Evolutionary conservation across 2,329 filamentous ascomycete genomes (phyloP).

Genomic region (Trichoderma simmonsii): DNA sequence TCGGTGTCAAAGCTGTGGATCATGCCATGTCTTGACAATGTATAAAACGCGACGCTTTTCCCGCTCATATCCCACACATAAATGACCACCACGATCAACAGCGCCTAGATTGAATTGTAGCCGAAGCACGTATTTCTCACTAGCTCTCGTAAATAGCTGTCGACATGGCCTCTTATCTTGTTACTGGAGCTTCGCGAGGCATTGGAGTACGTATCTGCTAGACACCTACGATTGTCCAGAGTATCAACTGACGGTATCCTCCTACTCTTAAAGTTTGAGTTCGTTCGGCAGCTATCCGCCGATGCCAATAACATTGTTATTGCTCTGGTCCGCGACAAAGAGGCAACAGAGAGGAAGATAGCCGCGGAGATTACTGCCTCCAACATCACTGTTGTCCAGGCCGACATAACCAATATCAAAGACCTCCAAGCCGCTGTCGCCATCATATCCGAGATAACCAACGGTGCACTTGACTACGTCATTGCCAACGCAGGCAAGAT

Average conservation of each 20-base stretch:
- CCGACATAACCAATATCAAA: background rate
- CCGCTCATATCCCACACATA: background rate
- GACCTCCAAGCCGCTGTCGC: background rate
- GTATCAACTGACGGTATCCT: background rate
- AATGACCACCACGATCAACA: background rate
- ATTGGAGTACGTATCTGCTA: background rate
- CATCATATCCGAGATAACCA: background rate
- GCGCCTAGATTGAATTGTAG: background rate
- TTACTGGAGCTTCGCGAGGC: background rate
- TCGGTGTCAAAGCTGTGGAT: background rate
- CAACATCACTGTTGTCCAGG: background rate
- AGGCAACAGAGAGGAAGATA: background rate
- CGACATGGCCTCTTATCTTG: background rate
- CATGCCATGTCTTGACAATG: background rate
- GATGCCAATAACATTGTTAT: background rate
- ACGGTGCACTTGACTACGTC: background rate
- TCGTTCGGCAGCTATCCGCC: background rate
- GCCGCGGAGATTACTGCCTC: background rate
- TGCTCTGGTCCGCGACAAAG: background rate
- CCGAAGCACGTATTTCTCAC: background rate
- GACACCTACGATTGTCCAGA: background rate
- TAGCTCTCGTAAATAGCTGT: background rate
- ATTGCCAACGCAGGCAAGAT: background rate
- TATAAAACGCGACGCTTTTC: background rate
- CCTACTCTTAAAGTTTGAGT: background rate